Evolutionary conservation across 805 yeast species (phyloP).

Genomic region (Metschnikowia aberdeeniae): DNA sequence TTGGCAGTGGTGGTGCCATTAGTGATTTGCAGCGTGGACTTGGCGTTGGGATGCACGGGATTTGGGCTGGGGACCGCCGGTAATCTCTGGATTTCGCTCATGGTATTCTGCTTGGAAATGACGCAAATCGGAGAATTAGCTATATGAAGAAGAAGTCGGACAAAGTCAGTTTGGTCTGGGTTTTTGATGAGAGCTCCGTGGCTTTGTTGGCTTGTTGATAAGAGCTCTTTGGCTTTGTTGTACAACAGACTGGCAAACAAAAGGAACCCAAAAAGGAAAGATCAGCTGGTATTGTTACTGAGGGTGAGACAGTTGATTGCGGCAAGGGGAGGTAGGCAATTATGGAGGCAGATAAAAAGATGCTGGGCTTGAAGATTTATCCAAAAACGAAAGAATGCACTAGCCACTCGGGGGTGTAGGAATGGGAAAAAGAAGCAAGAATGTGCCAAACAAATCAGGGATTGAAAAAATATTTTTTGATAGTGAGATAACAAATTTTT

Average conservation of each 20-base stretch:
- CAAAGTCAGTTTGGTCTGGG: too few species aligned
- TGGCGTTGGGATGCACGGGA: constrained; percentile 59
- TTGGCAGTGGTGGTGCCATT: constrained; percentile 66
- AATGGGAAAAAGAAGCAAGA: not conserved
- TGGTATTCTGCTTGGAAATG: not conserved
- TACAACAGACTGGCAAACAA: too few species aligned
- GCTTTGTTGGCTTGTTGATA: too few species aligned
- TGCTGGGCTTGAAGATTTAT: not conserved
- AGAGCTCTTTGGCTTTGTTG: too few species aligned
- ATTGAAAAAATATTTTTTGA: constrained; percentile 2
- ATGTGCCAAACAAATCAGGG: constrained; percentile 1
- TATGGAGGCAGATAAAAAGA: not conserved
- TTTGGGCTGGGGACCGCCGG: constrained; percentile 19
- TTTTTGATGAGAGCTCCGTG: too few species aligned
- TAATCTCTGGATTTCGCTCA: constrained; percentile 21
- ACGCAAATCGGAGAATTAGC: not conserved
- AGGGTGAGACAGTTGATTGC: too few species aligned
- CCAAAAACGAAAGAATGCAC: not conserved
- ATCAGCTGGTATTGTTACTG: too few species aligned
- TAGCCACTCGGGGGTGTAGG: not conserved
- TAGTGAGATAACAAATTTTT: constrained; percentile 7
- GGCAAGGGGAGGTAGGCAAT: not conserved
- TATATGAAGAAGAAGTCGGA: too few species aligned
- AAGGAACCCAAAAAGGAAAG: too few species aligned
- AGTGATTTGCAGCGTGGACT: constrained; percentile 52